Percentiles rank a stretch among this genome's conserved stretches.
phyloP scores from a whole-genome alignment of 2,329 filamentous ascomycete genomes.

The Talaromyces pinophilus region DNA sequence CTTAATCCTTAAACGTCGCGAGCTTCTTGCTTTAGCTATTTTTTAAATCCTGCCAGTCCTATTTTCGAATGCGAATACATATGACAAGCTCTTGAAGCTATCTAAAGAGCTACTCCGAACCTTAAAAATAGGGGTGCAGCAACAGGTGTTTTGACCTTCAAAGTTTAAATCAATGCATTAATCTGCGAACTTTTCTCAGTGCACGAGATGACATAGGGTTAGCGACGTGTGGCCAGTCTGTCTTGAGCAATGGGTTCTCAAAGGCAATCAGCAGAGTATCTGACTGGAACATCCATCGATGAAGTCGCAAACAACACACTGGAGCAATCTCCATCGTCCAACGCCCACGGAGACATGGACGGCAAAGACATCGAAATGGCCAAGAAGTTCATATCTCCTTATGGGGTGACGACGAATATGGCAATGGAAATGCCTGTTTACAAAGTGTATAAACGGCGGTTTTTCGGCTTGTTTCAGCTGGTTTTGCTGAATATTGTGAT shows the following conservation, averaged over 20 bases:
- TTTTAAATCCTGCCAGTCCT: background rate
- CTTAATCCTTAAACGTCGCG: background rate
- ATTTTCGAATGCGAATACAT: background rate
- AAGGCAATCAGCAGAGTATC: background rate
- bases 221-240: background rate
- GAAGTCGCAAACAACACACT: background rate
- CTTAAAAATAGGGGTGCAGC: background rate
- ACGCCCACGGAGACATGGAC: background rate
- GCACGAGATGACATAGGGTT: background rate
- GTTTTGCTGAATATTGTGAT: conserved; percentile 88
- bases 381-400: background rate
- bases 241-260: conserved; percentile 4
- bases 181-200: background rate
- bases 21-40: background rate
- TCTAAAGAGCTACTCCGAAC: background rate
- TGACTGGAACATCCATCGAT: background rate
- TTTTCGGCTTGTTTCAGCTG: conserved; percentile 82
- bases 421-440: conserved; percentile 32
- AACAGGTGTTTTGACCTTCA: background rate
- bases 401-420: background rate
- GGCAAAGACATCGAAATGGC: conserved; percentile 7
- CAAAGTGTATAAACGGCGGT: conserved; percentile 78
- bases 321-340: background rate
- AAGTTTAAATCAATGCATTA: background rate
- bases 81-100: background rate